These are phyloP conservation scores for Hemisphaericaspora xylofermentans DNA, from an alignment of 1,139 yeast species.

Conservation along the genomic window DNA sequence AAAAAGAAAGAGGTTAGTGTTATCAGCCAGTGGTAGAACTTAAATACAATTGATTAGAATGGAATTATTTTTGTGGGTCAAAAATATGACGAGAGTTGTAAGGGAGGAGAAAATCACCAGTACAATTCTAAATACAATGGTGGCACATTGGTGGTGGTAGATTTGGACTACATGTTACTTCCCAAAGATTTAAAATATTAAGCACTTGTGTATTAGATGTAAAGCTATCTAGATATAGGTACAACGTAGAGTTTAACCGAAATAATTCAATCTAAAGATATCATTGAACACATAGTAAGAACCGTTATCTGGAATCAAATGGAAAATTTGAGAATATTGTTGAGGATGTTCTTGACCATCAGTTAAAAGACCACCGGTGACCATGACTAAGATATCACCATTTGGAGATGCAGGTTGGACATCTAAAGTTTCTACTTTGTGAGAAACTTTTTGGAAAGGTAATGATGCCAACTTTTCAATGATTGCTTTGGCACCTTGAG, in stretches of 20 bases:
- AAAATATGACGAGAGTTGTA: no score
- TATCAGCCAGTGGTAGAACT: no score
- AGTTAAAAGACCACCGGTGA: conserved; percentile 89
- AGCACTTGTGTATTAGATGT: no score
- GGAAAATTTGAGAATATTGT: conserved; percentile 96
- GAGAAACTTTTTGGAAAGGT: conserved; percentile 91
- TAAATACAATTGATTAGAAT: no score
- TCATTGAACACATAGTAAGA: conserved; percentile 95
- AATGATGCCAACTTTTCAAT: conserved; percentile 85
- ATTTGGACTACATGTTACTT: no score
- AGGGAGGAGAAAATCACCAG: no score
- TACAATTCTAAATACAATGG: no score
- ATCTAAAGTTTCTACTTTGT: conserved; percentile 89
- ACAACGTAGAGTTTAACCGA: no score
- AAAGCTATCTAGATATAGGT: no score
- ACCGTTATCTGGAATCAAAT: conserved; percentile 87
- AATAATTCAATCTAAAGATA: conserved; percentile 89
- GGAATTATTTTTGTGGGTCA: no score
- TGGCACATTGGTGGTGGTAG: no score
- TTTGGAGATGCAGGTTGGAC: conserved; percentile 96
- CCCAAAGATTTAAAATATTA: no score
- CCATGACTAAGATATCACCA: conserved; percentile 96
- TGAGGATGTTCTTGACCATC: conserved; percentile 96
- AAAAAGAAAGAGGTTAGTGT: not conserved
- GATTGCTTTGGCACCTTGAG: conserved; percentile 90